Base-by-base conservation (phyloP, 2,329 filamentous ascomycete genomes). In the Bipolaris victoriae region DNA sequence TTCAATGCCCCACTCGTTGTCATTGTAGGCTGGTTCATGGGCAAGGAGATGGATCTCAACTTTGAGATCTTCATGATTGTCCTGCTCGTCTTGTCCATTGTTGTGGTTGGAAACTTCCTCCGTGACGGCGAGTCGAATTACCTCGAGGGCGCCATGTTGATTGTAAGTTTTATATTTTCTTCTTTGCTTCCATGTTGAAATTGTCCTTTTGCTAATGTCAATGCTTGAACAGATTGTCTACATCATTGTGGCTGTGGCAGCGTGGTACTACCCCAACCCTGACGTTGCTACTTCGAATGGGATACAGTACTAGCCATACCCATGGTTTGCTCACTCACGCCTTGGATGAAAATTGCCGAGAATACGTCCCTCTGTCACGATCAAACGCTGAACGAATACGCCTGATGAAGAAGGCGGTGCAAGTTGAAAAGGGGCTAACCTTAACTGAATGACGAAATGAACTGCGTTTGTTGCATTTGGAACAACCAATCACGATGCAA, bases 61-160 rank as follows among this genome's bases (percentile, higher is more conserved):
- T 97, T 97, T 73, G 90, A 96, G 66, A 83, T 92, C 10, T 97
- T 97, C 80, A 91, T 95, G 80, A 84, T 96, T 24, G 85, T 90
- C 50, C 82, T 96, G 63, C 80, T 97, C 10, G 87, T 97, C 52
- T 81, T 97, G 29, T 86, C 91, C 18, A 94, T 97, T 68, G 81
- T 97, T 26, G 92, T 93, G 0, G 91, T 96, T 0, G 91, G 92
- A 1, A 91, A 92, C 67, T 96, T 97, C 75, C 77, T 97, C 52
- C 83, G 92, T 26, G 93, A 97, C 71, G 88, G 91, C 64, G 94
- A 95, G 81, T 91, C 87, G 57, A 96, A 97, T 68, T 97, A 96
- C 70, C 83, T 97, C 2, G 93, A 97, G 74, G 93, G 93, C 1
- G 85, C 87, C 20, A 83, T 97, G 18, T 90, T 91, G 60, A 85